Percentiles rank a stretch among this genome's conserved stretches.
These are phyloP conservation scores for Tephrocybe sp. DNA, from an alignment of 768 basidiomycete genomes.

Conservation along the genomic window DNA sequence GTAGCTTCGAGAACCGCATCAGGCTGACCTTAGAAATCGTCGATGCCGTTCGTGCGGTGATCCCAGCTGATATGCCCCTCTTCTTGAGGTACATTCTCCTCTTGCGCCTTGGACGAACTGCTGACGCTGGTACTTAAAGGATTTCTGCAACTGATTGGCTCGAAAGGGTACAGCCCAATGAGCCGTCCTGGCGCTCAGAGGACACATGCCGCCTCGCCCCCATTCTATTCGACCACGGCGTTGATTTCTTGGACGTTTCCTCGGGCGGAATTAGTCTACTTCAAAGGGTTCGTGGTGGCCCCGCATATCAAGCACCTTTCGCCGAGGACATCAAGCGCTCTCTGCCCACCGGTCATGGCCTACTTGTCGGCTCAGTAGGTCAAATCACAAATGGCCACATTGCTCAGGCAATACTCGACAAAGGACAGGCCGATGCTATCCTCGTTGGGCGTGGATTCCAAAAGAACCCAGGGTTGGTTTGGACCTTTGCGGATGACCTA, in stretches of 20 bases:
- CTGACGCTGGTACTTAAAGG: constrained; percentile 26
- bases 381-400: constrained; percentile 52
- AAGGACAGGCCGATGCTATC: constrained; percentile 60
- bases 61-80: constrained; percentile 64
- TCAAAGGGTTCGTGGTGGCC: constrained; percentile 35
- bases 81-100: constrained; percentile 56
- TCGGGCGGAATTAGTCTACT: constrained; percentile 54
- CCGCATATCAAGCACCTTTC: constrained; percentile 55
- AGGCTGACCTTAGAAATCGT: constrained; percentile 63
- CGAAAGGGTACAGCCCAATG: constrained; percentile 52
- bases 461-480: constrained; percentile 54
- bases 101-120: constrained; percentile 5
- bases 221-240: constrained; percentile 59
- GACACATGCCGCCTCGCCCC: constrained; percentile 64
- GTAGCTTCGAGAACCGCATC: constrained; percentile 66
- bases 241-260: constrained; percentile 76
- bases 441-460: constrained; percentile 56
- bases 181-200: constrained; percentile 64
- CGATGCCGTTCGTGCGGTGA: constrained; percentile 58
- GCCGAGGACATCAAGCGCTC: constrained; percentile 49
- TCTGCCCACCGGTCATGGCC: constrained; percentile 33
- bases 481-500: constrained; percentile 55
- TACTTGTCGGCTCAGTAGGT: constrained; percentile 50
- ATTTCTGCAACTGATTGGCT: constrained; percentile 78
- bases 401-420: constrained; percentile 58